A percentile compares a stretch with the other conserved stretches of the same genome.
Conservation (phyloP, 2,329 filamentous ascomycete genomes). For the Hypoxylon sp. region DNA sequence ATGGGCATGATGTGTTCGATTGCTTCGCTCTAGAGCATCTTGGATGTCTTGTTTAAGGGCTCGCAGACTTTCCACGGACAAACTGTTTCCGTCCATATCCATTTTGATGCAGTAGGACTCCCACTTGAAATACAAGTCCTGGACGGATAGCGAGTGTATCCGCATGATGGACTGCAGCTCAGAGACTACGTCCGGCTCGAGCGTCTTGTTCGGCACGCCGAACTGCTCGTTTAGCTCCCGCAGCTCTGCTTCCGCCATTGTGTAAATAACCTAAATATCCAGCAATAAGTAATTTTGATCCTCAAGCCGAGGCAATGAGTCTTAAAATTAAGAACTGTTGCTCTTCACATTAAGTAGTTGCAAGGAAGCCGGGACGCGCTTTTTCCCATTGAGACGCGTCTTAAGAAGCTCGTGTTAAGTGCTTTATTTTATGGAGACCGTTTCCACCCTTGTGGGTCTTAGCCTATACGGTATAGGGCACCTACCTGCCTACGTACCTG, state of each 20-base stretch:
- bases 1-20: conserved; percentile 71
- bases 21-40: conserved; percentile 83
- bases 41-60: conserved; percentile 89
- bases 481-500: conserved; percentile 22
- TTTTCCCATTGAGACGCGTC: conserved; percentile 37
- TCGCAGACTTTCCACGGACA: conserved; percentile 77
- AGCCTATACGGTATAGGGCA: not conserved
- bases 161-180: conserved; percentile 90
- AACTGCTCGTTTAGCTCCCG: conserved; percentile 64
- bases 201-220: conserved; percentile 65
- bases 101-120: conserved; percentile 97
- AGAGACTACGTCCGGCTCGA: conserved; percentile 81
- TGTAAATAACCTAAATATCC: not conserved
- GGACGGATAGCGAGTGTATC: conserved; percentile 81
- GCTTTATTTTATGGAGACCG: conserved; percentile 27
- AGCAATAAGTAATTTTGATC: not conserved
- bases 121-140: conserved; percentile 99
- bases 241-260: conserved; percentile 57
- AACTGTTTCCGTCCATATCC: conserved; percentile 80
- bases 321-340: not conserved
- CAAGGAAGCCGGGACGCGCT: conserved; percentile 33
- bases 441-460: conserved; percentile 1
- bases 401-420: conserved; percentile 39
- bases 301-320: conserved; percentile 4
- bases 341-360: not conserved